These are phyloP conservation scores for Termitomyces sp. DNA, from an alignment of 1,284 basidiomycete species.

Conservation along the genomic window DNA sequence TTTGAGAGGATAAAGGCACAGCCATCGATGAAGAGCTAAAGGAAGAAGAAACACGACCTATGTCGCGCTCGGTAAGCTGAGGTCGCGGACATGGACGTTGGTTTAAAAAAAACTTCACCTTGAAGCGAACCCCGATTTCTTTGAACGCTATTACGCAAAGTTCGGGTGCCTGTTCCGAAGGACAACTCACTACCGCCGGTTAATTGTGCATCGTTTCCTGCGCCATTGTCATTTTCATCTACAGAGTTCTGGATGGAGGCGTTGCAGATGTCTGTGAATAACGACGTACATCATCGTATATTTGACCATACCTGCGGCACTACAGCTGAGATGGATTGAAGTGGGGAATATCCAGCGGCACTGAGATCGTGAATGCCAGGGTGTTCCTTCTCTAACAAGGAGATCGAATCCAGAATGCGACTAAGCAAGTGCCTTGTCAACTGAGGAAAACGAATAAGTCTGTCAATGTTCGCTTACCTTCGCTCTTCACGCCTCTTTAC, in stretches of 20 bases:
- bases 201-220: neutral
- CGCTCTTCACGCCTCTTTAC: conserved; percentile 51
- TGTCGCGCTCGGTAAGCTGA: neutral
- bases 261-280: conserved; percentile 38
- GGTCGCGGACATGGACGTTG: neutral
- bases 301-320: conserved; percentile 44
- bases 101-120: conserved; percentile 12
- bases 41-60: neutral
- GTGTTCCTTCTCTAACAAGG: conserved; percentile 47
- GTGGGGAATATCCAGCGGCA: conserved; percentile 13
- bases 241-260: conserved; percentile 24
- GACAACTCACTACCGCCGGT: neutral
- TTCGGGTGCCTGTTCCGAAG: neutral
- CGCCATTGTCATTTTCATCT: conserved; percentile 1
- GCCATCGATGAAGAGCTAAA: too few relatives aligned
- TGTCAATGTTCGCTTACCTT: conserved; percentile 39
- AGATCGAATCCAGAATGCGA: conserved; percentile 50
- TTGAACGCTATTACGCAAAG: conserved; percentile 6
- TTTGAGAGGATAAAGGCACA: neutral
- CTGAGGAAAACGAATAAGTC: neutral
- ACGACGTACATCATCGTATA: conserved; percentile 26
- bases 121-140: conserved; percentile 15
- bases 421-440: conserved; percentile 26
- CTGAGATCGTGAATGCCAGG: conserved; percentile 16
- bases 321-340: conserved; percentile 32